Evolutionary conservation across 768 basidiomycete species (phyloP).

Genomic region (Kwoniella mangroviensis): DNA sequence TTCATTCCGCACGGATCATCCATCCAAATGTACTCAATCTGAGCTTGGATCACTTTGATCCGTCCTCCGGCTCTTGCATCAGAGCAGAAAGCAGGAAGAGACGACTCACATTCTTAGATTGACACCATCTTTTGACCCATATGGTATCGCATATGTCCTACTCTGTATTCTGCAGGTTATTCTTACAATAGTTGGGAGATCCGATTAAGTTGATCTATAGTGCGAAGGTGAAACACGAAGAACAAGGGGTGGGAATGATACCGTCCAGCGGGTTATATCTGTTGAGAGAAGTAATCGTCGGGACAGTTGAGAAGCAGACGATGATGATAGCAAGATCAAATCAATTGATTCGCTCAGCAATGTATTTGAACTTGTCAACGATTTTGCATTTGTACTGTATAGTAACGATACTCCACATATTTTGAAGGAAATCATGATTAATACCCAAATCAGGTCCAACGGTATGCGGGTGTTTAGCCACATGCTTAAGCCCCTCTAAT

Average conservation of each 20-base stretch:
- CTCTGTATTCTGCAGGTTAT: too few species aligned
- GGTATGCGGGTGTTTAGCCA: not conserved
- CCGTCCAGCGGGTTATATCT: slow-evolving; percentile 9
- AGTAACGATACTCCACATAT: not conserved
- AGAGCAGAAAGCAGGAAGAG: not conserved
- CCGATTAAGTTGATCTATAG: not conserved
- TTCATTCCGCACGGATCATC: slow-evolving; percentile 11
- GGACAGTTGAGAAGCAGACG: not conserved
- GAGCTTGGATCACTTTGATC: slow-evolving; percentile 6
- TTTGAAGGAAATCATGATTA: not conserved
- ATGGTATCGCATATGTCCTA: not conserved
- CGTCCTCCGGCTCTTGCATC: not conserved
- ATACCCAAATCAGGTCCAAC: not conserved
- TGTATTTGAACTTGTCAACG: too few species aligned
- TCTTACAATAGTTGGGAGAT: not conserved
- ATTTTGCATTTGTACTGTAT: too few species aligned
- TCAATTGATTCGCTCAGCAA: too few species aligned
- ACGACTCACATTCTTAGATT: not conserved
- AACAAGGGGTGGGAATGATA: not conserved
- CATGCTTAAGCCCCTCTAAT: not conserved
- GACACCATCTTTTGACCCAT: not conserved
- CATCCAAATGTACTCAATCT: not conserved
- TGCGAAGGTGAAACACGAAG: not conserved
- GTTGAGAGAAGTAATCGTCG: not conserved
- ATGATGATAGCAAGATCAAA: too few species aligned